Evolutionary conservation across 179 eudicot species (phyloP).

Genomic region (Spinacia oleracea): DNA sequence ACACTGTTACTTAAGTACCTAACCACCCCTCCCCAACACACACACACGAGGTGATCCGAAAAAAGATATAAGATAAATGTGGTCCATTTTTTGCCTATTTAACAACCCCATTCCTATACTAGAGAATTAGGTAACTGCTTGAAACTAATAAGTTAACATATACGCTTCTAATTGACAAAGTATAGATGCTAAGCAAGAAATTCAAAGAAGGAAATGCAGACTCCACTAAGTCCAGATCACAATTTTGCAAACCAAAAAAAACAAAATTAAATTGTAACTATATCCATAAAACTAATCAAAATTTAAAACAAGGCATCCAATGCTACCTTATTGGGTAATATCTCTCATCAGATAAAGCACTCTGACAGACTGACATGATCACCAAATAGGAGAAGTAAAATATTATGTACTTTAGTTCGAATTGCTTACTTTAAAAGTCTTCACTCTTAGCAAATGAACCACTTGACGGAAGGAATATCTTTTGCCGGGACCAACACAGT

Average conservation of each 20-base stretch:
- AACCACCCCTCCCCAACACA: too few species aligned
- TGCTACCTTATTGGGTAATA: neutral
- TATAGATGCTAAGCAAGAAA: neutral
- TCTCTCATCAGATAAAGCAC: neutral
- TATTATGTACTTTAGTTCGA: neutral
- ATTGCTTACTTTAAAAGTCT: conserved; percentile 43
- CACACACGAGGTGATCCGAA: too few species aligned
- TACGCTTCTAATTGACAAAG: neutral
- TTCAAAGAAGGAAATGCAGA: neutral
- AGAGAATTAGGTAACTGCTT: too few species aligned
- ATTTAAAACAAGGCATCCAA: neutral
- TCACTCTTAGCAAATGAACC: conserved; percentile 36
- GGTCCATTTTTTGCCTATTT: too few species aligned
- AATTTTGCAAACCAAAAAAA: neutral
- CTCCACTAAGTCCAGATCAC: neutral
- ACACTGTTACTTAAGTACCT: too few species aligned
- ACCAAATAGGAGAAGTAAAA: conserved; percentile 1
- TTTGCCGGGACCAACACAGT: conserved; percentile 42
- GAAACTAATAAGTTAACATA: neutral
- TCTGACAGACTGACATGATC: neutral
- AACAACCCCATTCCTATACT: too few species aligned
- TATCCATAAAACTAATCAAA: neutral
- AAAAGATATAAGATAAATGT: too few species aligned
- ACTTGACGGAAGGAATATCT: conserved; percentile 57
- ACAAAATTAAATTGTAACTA: neutral